A percentile compares a stretch with the other conserved stretches of the same genome.
Conservation (phyloP, 2,329 filamentous ascomycete genomes). For the Penicillium decumbens region DNA sequence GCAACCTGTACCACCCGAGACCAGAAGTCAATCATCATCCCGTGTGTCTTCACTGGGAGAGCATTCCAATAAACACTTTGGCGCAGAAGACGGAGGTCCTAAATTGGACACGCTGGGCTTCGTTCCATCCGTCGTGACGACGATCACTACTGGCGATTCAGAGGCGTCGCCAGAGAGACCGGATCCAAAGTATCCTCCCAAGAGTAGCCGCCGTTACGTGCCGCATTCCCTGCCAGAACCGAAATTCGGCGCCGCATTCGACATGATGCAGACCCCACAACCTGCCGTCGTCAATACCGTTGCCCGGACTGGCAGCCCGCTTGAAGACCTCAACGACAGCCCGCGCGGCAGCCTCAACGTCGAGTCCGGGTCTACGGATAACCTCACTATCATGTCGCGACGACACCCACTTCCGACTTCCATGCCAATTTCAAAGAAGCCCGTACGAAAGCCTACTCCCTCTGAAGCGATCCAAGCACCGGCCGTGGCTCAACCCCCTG, state of each 20-base stretch:
- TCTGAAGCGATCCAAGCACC: conserved; percentile 27
- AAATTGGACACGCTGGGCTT: conserved; percentile 27
- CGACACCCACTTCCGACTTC: conserved; percentile 36
- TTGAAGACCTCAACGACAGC: conserved; percentile 37
- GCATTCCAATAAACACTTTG: conserved; percentile 16
- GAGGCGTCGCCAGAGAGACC: conserved; percentile 29
- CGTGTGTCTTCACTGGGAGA: conserved; percentile 36
- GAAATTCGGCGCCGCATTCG: conserved; percentile 31
- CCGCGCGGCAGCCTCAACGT: conserved; percentile 31
- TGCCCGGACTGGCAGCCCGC: conserved; percentile 43
- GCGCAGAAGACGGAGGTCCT: conserved; percentile 32
- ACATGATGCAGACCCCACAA: conserved; percentile 46
- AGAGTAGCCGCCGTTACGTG: conserved; percentile 7
- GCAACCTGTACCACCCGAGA: conserved; percentile 52
- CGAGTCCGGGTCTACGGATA: conserved; percentile 32
- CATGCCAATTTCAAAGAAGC: conserved; percentile 31
- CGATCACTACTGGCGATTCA: conserved; percentile 28
- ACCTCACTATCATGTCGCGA: conserved; percentile 39
- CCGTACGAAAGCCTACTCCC: conserved; percentile 43
- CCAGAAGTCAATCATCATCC: conserved; percentile 53
- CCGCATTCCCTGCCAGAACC: conserved; percentile 7
- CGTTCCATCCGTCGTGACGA: conserved; percentile 31
- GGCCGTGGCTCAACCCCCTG: conserved; percentile 53
- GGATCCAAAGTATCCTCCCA: conserved; percentile 26
- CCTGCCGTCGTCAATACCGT: conserved; percentile 58